Evolutionary conservation across 352 stramenopile genomes (phyloP), one percentile per base, ranked within the genome.

Genomic region (Globisporangium camurandrum): DNA sequence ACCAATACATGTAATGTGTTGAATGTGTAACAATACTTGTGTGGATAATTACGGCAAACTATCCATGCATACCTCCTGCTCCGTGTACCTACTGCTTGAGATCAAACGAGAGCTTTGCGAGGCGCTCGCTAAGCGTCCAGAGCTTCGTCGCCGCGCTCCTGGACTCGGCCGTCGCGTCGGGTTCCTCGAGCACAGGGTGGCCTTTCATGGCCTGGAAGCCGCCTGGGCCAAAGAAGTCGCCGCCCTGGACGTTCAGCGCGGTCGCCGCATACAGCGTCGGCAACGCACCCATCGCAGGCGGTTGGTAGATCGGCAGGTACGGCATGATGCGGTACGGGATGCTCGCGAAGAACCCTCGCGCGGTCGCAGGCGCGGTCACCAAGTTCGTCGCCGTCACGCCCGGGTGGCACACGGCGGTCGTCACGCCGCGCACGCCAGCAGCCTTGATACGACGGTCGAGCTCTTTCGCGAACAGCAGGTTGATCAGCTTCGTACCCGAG

Each of bases 381-480:
- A 65, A 20, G n/a, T 76, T 76, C 23, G 69, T 71, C 1, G 57
- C 52, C 23, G 54, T 56, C 26, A 71, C 58, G 9, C 73, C 68
- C 6, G 73, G 70, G 44, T 83, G 70, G 14, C 42, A 62, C 1
- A 56, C 57, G 5, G 62, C 56, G 1, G 46, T 50, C 6, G 46
- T 56, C 9, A 78, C 56, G 17, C 45, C 51, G 16, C 54, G 40
- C 46, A 72, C 54, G 4, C 57, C 56, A 0, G 43, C 36, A 4
- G 43, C 55, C 19, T 66, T 42, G 6, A 80, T 31, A 2, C 66
- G 66, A 23, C 67, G 54, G 10, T 75, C 38, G 6, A 85, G 62
- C 46, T 83, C 71, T 0, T 57, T 16, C 16, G 66, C 75, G 52
- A 81, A 83, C 2, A 83, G 49, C 24, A 79, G 34, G 56, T 81